phyloP scores from a whole-genome alignment of 495 filamentous ascomycete genomes.

The Rhizodiscina lignyota region DNA sequence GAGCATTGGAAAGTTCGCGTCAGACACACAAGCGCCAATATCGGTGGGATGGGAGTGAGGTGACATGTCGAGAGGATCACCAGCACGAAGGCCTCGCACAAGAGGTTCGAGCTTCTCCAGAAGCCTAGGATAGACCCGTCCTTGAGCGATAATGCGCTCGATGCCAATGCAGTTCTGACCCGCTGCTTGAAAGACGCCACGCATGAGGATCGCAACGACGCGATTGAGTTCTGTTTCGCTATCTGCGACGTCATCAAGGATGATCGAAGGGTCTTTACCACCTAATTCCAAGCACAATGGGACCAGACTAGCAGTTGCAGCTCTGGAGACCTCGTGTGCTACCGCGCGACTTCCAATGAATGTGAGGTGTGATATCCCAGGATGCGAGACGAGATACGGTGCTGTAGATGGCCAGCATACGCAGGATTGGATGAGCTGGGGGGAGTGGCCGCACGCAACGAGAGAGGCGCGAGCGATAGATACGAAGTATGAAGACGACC shows the following conservation, averaged over 20 bases:
- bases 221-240: constrained; percentile 37
- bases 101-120: constrained; percentile 51
- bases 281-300: constrained; percentile 82
- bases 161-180: constrained; percentile 98
- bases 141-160: constrained; percentile 75
- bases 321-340: constrained; percentile 73
- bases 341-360: constrained; percentile 89
- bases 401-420: constrained; percentile 78
- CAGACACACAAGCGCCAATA: constrained; percentile 80
- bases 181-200: constrained; percentile 88
- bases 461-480: constrained; percentile 64
- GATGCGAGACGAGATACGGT: constrained; percentile 69
- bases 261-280: constrained; percentile 87
- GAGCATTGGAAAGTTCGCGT: constrained; percentile 42
- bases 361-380: constrained; percentile 74
- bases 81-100: constrained; percentile 54
- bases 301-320: constrained; percentile 66
- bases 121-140: constrained; percentile 54
- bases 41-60: constrained; percentile 39
- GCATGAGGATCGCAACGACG: constrained; percentile 67
- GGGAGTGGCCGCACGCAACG: constrained; percentile 65
- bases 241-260: constrained; percentile 56
- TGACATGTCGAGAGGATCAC: constrained; percentile 39
- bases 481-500: constrained; percentile 70
- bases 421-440: constrained; percentile 66